A percentile compares a stretch with the other conserved stretches of the same genome.
Evolutionary conservation across 2,329 filamentous ascomycete species (phyloP).

Genomic region (Huntiella decipiens): DNA sequence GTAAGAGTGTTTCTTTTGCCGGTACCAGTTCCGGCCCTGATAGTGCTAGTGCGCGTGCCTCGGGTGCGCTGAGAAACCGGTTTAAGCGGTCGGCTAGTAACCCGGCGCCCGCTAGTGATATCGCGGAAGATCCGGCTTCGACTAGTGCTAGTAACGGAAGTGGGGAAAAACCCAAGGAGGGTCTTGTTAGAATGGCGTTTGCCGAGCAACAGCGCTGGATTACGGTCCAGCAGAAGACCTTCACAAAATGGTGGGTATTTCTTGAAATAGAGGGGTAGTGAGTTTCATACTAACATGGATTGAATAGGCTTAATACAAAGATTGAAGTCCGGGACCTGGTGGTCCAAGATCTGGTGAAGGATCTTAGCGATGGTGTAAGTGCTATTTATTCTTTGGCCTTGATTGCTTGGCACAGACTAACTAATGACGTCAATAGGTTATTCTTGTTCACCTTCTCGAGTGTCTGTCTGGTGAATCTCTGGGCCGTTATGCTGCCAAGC

Average conservation of each 20-base stretch:
- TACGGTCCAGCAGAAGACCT: slow-evolving; percentile 91
- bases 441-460: slow-evolving; percentile 92
- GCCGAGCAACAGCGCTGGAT: slow-evolving; percentile 49
- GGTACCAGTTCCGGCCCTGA: slow-evolving; percentile 13
- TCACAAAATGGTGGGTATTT: slow-evolving; percentile 62
- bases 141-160: too few relatives aligned
- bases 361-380: slow-evolving; percentile 85
- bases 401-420: not conserved
- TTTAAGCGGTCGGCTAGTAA: slow-evolving; percentile 20
- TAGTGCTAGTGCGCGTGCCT: slow-evolving; percentile 11
- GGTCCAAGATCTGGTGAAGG: slow-evolving; percentile 71
- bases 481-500: slow-evolving; percentile 88
- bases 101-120: slow-evolving; percentile 24
- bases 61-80: slow-evolving; percentile 17
- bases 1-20: slow-evolving; percentile 16
- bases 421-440: slow-evolving; percentile 39
- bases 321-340: slow-evolving; percentile 57
- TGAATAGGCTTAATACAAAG: slow-evolving; percentile 79
- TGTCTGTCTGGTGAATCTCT: slow-evolving; percentile 88
- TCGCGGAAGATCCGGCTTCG: slow-evolving; percentile 12
- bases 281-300: not conserved
- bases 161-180: slow-evolving; percentile 28
- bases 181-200: slow-evolving; percentile 40
- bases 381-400: slow-evolving; percentile 1
- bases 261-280: not conserved